Evolutionary conservation across 208 protist species (phyloP), one percentile per base, ranked within the genome.

Genomic region (Leishmania major): DNA sequence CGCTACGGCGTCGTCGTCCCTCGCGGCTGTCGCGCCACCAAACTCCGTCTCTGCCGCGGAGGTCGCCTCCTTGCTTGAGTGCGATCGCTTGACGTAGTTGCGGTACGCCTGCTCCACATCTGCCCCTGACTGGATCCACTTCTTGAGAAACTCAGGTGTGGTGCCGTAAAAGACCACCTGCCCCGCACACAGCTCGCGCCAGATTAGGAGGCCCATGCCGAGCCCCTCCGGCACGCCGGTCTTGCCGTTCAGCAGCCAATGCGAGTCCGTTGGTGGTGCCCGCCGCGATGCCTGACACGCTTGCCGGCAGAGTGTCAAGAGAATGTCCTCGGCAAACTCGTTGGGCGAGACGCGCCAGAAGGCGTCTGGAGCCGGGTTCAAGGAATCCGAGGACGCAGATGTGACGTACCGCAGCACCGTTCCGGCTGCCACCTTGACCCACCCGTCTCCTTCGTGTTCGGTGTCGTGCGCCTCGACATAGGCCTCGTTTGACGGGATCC

Each of bases 271-370:
- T 35, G 86, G 87, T 3, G 70, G 57, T 11, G 91, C 89, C 13
- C 76, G 75, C 13, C 91, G 91, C 15, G 88, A 84, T 13, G 47
- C 77, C 70, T 83, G 80, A 66, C 89, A 93, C 5, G 84, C 89
- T 37, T 86, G 79, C 43, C 91, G 89, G 80, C 89, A 94, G 19
- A 94, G 81, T 11, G 88, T 84, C 10, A 94, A 83, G 15, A 92
- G 75, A 11, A 94, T 80, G 53, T 94, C 91, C 62, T 94, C 91
- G 8, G 87, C 87, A 71, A 87, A 91, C 82, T 91, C 89, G 62
- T 83, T 74, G 15, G 53, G 62, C 6, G 64, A 78, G 37, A 82
- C 57, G 15, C 28, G 75, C 82, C 81, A 87, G 35, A 43, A 31
- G 37, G 55, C 67, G 22, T 31, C 37, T 22, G 22, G 45, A 15